Percentiles rank a stretch among this genome's conserved stretches.
phyloP scores from a whole-genome alignment of 140 eudicot genomes.

The Cichorium intybus region DNA sequence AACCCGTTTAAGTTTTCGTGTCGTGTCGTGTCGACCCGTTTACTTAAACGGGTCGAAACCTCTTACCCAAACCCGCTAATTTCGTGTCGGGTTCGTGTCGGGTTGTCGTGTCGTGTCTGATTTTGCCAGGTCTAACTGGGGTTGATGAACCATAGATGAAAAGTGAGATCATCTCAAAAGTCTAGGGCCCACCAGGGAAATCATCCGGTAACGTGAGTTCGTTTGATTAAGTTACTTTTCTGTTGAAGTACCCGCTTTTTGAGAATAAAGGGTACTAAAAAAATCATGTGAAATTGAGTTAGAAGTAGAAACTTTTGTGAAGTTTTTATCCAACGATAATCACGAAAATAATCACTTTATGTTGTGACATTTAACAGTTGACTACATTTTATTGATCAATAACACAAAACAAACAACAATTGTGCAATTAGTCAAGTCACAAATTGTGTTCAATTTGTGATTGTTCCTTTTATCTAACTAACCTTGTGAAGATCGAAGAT shows the following conservation, averaged over 20 bases:
- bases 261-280: conserved; percentile 68
- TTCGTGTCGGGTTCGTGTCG: no score
- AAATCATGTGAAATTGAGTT: neutral
- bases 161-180: conserved; percentile 87
- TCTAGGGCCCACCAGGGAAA: conserved; percentile 87
- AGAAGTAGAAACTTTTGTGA: neutral
- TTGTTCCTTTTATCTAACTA: neutral
- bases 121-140: no score
- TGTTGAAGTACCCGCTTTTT: conserved; percentile 77
- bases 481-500: conserved; percentile 90
- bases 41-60: no score
- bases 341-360: no score
- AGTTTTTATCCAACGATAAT: neutral
- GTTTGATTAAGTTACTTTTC: conserved; percentile 49
- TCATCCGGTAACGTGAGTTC: conserved; percentile 64
- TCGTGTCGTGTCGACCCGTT: no score
- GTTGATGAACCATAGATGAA: conserved; percentile 87
- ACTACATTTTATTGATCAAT: neutral
- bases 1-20: no score
- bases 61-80: no score
- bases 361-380: neutral
- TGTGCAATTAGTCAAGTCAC: neutral
- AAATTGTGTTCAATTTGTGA: no score
- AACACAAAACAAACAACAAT: no score
- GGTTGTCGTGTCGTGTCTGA: no score